These are phyloP conservation scores for Arachis stenosperma DNA, from an alignment of 306 rosid species.

Conservation along the genomic window DNA sequence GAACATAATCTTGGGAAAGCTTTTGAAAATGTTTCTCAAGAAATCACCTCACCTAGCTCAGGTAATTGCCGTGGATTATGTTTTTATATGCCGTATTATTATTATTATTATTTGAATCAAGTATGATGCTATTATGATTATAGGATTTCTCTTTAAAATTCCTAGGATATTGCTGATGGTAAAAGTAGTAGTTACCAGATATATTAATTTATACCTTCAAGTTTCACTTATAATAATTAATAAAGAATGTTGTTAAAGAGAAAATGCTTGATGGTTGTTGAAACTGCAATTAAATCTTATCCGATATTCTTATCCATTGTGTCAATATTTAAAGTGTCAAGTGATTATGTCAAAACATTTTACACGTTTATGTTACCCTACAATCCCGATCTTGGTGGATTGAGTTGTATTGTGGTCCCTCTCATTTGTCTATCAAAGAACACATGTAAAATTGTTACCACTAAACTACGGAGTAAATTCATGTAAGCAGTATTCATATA, in stretches of 20 bases:
- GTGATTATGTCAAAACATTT: neutral
- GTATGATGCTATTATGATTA: conserved; percentile 12
- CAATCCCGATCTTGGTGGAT: neutral
- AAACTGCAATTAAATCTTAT: conserved; percentile 5
- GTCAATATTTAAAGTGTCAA: neutral
- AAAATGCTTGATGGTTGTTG: conserved; percentile 21
- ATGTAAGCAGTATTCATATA: conserved; percentile 7
- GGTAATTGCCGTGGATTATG: conserved; percentile 45
- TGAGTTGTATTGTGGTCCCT: neutral
- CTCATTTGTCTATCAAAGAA: neutral
- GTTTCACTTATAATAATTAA: neutral
- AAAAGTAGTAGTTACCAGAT: neutral
- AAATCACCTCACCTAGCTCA: conserved; percentile 65
- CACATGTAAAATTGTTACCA: neutral
- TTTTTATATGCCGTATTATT: neutral
- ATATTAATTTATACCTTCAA: neutral
- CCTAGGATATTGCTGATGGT: neutral
- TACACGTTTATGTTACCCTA: neutral
- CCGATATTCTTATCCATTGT: neutral
- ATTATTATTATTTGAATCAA: neutral
- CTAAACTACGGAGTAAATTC: neutral
- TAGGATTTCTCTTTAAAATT: neutral
- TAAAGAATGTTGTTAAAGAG: neutral
- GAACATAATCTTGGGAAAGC: conserved; percentile 55
- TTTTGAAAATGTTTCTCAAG: conserved; percentile 55